Base-by-base conservation (phyloP, 2,329 filamentous ascomycete genomes). In the Zymoseptoria tritici region DNA sequence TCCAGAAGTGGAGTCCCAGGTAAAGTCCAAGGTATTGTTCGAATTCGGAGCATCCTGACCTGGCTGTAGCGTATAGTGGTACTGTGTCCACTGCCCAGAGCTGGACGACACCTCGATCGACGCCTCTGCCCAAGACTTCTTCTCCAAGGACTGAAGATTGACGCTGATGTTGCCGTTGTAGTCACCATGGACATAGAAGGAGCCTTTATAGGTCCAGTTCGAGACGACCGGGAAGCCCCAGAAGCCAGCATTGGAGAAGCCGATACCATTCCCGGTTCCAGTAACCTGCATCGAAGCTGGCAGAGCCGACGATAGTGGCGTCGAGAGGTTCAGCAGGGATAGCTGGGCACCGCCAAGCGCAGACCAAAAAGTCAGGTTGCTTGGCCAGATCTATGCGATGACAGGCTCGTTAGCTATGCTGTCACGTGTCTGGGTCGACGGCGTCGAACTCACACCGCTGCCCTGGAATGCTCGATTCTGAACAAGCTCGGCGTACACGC, bases 401-500 rank as follows among this genome's bases (percentile, higher is more conserved):
- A 51, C 5, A n/a, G n/a, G 49, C 4, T 9, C 54, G 49, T 72
- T 77, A 61, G 77, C 71, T 19, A 69, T 29, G 26, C 26, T 29
- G 7, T 29, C 7, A 29, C 7, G 26, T 29, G 7, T 29, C 8
- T 29, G 2, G 7, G 26, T 29, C 26, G 26, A 29, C 67, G 66
- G 20, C n/a, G 22, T 52, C 50, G 78, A 78, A 62, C 61, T 60
- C 26, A 68, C 62, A 9, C 55, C 49, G 54, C 67, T 60, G 55
- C 77, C 78, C 71, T 90, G 87, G 68, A 90, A 89, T 9, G 86
- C 87, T 54, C 86, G 81, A 72, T 90, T 90, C 56, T 80, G 81
- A 59, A 90, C 82, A 58, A 90, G 73, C 68, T 90, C 86, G 54
- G 84, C 87, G 69, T 90, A 90, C 62, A 90, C 82, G 4, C 87